Evolutionary conservation across 805 yeast species (phyloP).

Genomic region (Clavispora santaluciae): DNA sequence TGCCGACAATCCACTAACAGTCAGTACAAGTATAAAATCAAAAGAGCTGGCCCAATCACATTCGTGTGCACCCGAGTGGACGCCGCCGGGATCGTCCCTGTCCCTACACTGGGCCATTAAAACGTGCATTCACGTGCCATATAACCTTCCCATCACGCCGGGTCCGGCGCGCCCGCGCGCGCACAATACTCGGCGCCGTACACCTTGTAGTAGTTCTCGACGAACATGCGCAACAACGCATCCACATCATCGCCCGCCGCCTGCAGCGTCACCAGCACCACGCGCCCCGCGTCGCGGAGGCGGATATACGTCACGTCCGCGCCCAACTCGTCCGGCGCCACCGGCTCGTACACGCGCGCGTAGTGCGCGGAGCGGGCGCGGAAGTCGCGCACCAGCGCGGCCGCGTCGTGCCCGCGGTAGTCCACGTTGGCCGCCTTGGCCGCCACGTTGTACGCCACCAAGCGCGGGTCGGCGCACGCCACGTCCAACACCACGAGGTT

Average conservation of each 20-base stretch:
- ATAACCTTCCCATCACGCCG: not conserved
- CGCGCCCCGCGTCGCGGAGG: constrained; percentile 11
- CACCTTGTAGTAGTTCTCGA: constrained; percentile 12
- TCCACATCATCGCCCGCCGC: constrained; percentile 8
- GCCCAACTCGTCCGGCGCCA: constrained; percentile 9
- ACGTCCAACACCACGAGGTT: constrained; percentile 56
- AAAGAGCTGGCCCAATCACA: too few species aligned
- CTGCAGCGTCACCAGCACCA: constrained; percentile 1
- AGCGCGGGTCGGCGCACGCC: constrained; percentile 47
- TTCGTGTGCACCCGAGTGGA: too few species aligned
- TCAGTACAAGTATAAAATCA: too few species aligned
- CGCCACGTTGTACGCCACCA: constrained; percentile 57
- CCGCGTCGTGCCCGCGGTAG: constrained; percentile 49
- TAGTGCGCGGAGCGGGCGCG: constrained; percentile 52
- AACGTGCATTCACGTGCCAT: not conserved
- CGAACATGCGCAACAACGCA: constrained; percentile 8
- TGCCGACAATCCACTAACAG: too few species aligned
- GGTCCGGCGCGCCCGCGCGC: not conserved
- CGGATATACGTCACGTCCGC: constrained; percentile 8
- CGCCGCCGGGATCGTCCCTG: too few species aligned
- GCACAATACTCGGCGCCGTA: constrained; percentile 14
- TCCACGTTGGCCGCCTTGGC: constrained; percentile 61
- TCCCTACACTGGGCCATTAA: too few species aligned
- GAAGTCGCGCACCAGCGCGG: constrained; percentile 54
- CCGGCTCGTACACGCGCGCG: constrained; percentile 23